Evolutionary conservation across 768 basidiomycete genomes (phyloP), one percentile per base, ranked within the genome.

Genomic region (Tremella fuciformis): DNA sequence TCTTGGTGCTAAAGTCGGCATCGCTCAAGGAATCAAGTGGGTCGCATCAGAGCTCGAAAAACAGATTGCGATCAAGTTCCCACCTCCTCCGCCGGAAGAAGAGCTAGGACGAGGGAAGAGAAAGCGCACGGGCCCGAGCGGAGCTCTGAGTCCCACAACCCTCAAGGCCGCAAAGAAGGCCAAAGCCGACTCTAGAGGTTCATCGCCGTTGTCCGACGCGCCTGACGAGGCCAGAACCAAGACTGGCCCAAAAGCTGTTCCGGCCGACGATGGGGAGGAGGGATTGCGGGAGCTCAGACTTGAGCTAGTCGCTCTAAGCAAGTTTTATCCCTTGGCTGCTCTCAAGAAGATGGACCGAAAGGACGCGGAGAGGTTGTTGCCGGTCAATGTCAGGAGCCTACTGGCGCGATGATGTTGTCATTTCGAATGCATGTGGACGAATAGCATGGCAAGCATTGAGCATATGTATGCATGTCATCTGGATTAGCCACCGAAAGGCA

Each of bases 271-370:
- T 25, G 53, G 41, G 16, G 58, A 55, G 11, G 57, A 57, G 38
- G 38, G 42, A 13, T 26, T 60, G 26, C 56, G 48, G 11, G 24
- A 40, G 19, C 24, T 73, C 21, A 34, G 71, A 51, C 53, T 73
- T 29, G 71, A 73, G 54, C 50, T 73, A 19, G 52, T 73, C 0
- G 65, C 64, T 7, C 41, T 73, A 55, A 55, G 57, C 53, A 73
- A 73, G 50, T 73, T 69, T 49, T 73, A 70, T 50, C 71, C 71
- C 18, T 47, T 73, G 19, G 62, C 69, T 7, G 69, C 66, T 39
- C 50, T 73, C 25, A 62, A 62, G 51, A 68, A 68, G 61, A 66
- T 73, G 62, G 56, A 56, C 4, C 55, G 57, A 51, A 55, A 53
- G 18, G 59, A 66, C 18, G 71, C 71, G 26, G 59, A 59, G 19